These are phyloP conservation scores for Amaranthus tricolor DNA, from an alignment of 179 eudicot genomes.

Conservation along the genomic window DNA sequence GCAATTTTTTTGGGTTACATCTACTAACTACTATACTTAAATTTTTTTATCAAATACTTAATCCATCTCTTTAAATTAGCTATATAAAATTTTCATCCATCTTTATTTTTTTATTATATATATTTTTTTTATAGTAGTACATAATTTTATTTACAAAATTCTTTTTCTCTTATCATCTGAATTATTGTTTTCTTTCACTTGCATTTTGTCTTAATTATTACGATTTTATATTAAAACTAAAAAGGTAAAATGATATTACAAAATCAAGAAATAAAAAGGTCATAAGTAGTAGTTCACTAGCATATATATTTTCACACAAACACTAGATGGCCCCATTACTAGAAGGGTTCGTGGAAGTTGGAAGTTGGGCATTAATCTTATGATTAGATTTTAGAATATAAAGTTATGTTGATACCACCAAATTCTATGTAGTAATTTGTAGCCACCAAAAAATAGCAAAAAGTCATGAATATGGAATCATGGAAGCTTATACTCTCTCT, in stretches of 20 bases:
- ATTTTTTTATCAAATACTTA: not conserved
- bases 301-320: conserved; percentile 6
- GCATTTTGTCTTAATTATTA: too few relatives aligned
- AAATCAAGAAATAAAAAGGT: too few relatives aligned
- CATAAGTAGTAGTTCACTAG: not conserved
- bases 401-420: not conserved
- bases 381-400: not conserved
- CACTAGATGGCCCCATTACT: conserved; percentile 11
- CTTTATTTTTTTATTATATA: too few relatives aligned
- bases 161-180: too few relatives aligned
- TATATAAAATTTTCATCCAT: too few relatives aligned
- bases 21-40: conserved; percentile 16
- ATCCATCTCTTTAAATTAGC: too few relatives aligned
- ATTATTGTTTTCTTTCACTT: too few relatives aligned
- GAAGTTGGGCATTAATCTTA: conserved; percentile 27
- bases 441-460: too few relatives aligned
- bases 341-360: conserved; percentile 17
- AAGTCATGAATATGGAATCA: conserved; percentile 21
- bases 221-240: too few relatives aligned
- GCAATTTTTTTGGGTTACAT: conserved; percentile 18
- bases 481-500: not conserved
- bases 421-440: not conserved
- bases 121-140: too few relatives aligned
- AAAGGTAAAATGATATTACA: too few relatives aligned
- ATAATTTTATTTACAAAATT: too few relatives aligned